Evolutionary conservation across 2,329 filamentous ascomycete species (phyloP).

Genomic region (Hymenoscyphus fraxineus): DNA sequence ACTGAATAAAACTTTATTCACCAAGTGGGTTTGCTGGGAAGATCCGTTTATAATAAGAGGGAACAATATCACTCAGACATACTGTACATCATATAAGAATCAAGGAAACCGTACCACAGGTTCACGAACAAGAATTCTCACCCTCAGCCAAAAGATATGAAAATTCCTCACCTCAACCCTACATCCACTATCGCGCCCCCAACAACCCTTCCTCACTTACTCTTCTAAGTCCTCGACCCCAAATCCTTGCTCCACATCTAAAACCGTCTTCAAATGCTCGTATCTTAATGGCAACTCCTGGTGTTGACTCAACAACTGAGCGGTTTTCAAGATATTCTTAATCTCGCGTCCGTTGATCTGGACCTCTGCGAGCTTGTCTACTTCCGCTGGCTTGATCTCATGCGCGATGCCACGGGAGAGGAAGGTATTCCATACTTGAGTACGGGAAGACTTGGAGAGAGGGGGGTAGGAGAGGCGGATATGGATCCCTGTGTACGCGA

Average conservation of each 20-base stretch:
- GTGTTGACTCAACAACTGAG: slow-evolving; percentile 27
- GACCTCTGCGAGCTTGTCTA: slow-evolving; percentile 20
- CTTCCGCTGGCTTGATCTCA: slow-evolving; percentile 18
- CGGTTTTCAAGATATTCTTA: slow-evolving; percentile 37
- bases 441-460: slow-evolving; percentile 23
- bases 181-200: too few relatives aligned
- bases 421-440: slow-evolving; percentile 22
- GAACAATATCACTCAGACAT: too few relatives aligned
- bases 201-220: neutral
- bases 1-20: too few relatives aligned
- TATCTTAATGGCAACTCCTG: slow-evolving; percentile 25
- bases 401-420: slow-evolving; percentile 17
- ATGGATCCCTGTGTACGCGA: slow-evolving; percentile 26
- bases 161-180: too few relatives aligned
- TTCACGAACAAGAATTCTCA: too few relatives aligned
- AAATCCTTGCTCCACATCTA: slow-evolving; percentile 19
- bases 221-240: slow-evolving; percentile 1
- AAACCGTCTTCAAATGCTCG: slow-evolving; percentile 22
- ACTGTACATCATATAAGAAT: too few relatives aligned
- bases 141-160: too few relatives aligned
- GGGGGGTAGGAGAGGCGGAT: slow-evolving; percentile 28
- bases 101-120: too few relatives aligned
- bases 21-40: too few relatives aligned
- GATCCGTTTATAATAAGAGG: too few relatives aligned
- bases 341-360: slow-evolving; percentile 37